phyloP scores from a whole-genome alignment of 192 early-diverging fungal species.

The Coemansia nantahalensis region DNA sequence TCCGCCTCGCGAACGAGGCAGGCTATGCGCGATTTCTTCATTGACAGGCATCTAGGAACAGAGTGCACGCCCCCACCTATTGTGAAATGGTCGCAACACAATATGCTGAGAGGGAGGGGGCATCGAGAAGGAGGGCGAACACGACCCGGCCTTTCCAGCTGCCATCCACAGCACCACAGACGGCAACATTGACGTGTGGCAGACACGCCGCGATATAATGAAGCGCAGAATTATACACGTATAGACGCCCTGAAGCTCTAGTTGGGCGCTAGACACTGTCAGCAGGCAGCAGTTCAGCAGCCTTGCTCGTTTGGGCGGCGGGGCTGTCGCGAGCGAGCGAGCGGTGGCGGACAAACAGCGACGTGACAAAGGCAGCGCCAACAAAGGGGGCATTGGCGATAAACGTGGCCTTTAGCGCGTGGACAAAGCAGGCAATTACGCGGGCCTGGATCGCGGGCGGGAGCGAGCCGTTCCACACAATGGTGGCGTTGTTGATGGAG shows the following conservation, averaged over 20 bases:
- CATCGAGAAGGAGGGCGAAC: too few species aligned
- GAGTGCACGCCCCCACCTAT: too few species aligned
- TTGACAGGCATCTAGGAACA: too few species aligned
- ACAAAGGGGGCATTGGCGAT: constrained; percentile 35
- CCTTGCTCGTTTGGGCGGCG: background rate
- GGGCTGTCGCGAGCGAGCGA: constrained; percentile 8
- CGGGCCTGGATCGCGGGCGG: constrained; percentile 8
- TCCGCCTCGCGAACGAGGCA: too few species aligned
- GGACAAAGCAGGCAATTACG: constrained; percentile 19
- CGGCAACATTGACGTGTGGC: constrained; percentile 36
- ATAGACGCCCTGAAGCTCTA: constrained; percentile 58
- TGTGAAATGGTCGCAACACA: too few species aligned
- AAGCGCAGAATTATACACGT: constrained; percentile 59
- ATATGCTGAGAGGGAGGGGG: too few species aligned
- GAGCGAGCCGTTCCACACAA: constrained; percentile 18
- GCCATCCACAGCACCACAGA: constrained; percentile 57
- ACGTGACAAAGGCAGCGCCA: constrained; percentile 18
- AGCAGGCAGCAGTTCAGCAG: background rate
- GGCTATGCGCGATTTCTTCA: too few species aligned
- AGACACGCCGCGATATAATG: constrained; percentile 45
- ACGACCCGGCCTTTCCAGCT: too few species aligned
- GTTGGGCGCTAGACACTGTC: background rate
- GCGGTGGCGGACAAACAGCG: constrained; percentile 20
- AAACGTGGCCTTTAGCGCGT: constrained; percentile 22
- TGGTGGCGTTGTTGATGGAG: constrained; percentile 15